Evolutionary conservation across 805 yeast species (phyloP).

Genomic region (Lipomyces spencermartinsiae): DNA sequence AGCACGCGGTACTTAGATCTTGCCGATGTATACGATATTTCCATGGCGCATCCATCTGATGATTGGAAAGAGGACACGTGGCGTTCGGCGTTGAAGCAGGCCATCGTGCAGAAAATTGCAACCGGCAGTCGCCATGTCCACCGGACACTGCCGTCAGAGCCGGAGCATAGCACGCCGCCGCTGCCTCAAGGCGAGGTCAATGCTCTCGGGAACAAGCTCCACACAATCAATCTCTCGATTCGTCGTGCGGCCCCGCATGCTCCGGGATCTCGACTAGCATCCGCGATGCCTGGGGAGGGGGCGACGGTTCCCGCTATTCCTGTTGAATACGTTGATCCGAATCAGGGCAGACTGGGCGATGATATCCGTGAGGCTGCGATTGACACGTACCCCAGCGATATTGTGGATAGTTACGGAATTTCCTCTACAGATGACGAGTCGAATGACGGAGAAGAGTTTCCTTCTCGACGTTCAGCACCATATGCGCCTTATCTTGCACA

Average conservation of each 20-base stretch:
- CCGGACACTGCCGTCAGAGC: conserved; percentile 36
- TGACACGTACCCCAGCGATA: conserved; percentile 8
- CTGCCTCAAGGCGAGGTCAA: conserved; percentile 26
- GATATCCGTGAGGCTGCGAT: conserved; percentile 7
- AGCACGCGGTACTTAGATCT: conserved; percentile 69
- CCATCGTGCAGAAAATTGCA: conserved; percentile 59
- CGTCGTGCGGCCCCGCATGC: conserved; percentile 27
- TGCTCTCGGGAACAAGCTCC: conserved; percentile 12
- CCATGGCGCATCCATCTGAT: conserved; percentile 49
- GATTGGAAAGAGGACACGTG: conserved; percentile 67
- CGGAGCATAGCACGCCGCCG: conserved; percentile 28
- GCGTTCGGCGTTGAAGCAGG: conserved; percentile 61
- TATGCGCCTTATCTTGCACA: neutral
- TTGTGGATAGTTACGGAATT: conserved; percentile 19
- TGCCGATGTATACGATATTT: conserved; percentile 58
- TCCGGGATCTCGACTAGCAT: conserved; percentile 8
- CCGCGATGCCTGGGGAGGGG: conserved; percentile 3
- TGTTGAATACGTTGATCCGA: conserved; percentile 8
- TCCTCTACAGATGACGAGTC: neutral
- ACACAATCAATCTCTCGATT: conserved; percentile 23
- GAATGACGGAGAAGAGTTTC: conserved; percentile 5
- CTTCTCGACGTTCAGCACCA: neutral
- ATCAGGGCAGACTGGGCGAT: neutral
- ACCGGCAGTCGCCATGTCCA: conserved; percentile 45
- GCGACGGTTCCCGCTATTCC: conserved; percentile 4